Evolutionary conservation across 2,329 filamentous ascomycete genomes (phyloP).

Genomic region (Grosmannia clavigera): DNA sequence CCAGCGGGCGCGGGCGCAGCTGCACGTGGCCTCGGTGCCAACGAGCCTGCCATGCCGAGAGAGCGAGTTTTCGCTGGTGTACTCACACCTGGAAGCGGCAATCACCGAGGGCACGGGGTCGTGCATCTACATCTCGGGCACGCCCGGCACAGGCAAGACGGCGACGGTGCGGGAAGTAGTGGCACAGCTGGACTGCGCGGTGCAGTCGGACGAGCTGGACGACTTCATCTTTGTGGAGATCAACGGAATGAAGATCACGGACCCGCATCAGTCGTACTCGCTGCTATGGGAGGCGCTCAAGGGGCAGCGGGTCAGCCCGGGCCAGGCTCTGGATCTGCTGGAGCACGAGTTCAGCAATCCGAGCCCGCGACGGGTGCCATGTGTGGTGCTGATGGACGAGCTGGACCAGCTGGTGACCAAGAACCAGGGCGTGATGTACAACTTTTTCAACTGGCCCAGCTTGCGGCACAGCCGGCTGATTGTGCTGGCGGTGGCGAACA

Average conservation of each 20-base stretch:
- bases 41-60: conserved; percentile 82
- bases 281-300: conserved; percentile 93
- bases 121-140: conserved; percentile 99
- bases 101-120: conserved; percentile 88
- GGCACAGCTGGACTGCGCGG: conserved; percentile 74
- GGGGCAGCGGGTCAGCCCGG: conserved; percentile 81
- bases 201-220: conserved; percentile 81
- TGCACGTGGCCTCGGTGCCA: conserved; percentile 91
- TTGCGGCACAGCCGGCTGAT: conserved; percentile 84
- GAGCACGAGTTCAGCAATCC: conserved; percentile 89
- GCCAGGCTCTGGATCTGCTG: conserved; percentile 80
- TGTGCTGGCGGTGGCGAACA: conserved; percentile 94
- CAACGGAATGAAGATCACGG: conserved; percentile 99
- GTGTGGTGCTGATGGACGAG: conserved; percentile 97
- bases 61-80: conserved; percentile 81
- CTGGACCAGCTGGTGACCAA: conserved; percentile 95
- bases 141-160: conserved; percentile 92
- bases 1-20: conserved; percentile 72
- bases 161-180: conserved; percentile 95
- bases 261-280: conserved; percentile 92
- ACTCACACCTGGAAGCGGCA: conserved; percentile 84
- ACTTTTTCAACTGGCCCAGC: conserved; percentile 99
- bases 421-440: conserved; percentile 99
- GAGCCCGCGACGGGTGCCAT: conserved; percentile 80
- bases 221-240: conserved; percentile 99